A percentile compares a stretch with the other conserved stretches of the same genome.
Conservation (phyloP, 306 rosid genomes). For the Comarum palustre region DNA sequence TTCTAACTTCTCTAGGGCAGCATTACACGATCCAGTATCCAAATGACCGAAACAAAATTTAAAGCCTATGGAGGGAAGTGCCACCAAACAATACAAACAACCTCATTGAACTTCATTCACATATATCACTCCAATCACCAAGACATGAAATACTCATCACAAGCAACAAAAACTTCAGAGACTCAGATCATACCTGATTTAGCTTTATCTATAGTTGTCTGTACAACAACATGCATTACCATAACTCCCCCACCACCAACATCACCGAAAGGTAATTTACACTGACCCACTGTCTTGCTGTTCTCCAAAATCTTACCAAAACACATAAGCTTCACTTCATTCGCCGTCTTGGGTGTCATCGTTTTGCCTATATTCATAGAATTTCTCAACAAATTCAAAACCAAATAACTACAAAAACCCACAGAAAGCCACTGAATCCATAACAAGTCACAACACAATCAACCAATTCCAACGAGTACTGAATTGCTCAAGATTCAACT, state of each 20-base stretch:
- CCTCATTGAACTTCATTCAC: not conserved
- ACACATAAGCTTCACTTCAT: slow-evolving; percentile 86
- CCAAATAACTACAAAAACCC: not conserved
- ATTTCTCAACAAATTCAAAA: slow-evolving; percentile 14
- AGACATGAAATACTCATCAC: not conserved
- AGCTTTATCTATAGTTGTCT: slow-evolving; percentile 68
- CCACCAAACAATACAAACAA: not conserved
- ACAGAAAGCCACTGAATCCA: not conserved
- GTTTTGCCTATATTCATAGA: slow-evolving; percentile 55
- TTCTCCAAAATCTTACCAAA: slow-evolving; percentile 95
- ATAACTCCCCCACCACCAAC: slow-evolving; percentile 58
- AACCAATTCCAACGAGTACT: not conserved
- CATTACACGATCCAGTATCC: not conserved
- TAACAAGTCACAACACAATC: not conserved
- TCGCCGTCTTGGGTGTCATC: slow-evolving; percentile 82
- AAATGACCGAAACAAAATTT: not conserved
- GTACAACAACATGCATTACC: slow-evolving; percentile 89
- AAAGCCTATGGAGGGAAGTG: not conserved
- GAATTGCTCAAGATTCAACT: slow-evolving; percentile 1
- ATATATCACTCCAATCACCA: not conserved
- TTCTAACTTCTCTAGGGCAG: not conserved
- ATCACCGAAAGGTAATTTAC: slow-evolving; percentile 82
- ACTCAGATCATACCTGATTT: slow-evolving; percentile 55
- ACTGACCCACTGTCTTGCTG: slow-evolving; percentile 91
- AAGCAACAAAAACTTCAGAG: not conserved